Evolutionary conservation across 2,329 filamentous ascomycete species (phyloP).

Genomic region (Dactylellina drechsleri): DNA sequence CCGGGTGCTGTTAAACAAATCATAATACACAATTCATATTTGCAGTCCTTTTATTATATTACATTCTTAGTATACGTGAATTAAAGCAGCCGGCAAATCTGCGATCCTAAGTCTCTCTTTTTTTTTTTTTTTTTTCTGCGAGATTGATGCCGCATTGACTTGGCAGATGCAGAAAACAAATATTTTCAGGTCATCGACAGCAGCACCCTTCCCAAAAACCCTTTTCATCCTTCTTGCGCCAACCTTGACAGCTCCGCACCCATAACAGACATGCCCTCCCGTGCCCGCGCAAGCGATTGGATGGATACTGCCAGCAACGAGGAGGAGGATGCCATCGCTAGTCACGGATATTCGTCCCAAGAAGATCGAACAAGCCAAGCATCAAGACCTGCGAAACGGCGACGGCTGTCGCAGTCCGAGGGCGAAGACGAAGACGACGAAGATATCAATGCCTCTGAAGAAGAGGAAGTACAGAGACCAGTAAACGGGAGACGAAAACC

Average conservation of each 20-base stretch:
- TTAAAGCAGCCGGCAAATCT: slow-evolving; percentile 5
- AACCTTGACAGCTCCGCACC: slow-evolving; percentile 1
- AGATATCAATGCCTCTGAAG: slow-evolving; percentile 25
- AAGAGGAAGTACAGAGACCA: slow-evolving; percentile 48
- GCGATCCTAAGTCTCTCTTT: background rate
- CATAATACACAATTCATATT: too few relatives aligned
- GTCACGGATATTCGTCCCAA: slow-evolving; percentile 33
- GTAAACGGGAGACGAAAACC: slow-evolving; percentile 34
- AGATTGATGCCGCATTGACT: slow-evolving; percentile 10
- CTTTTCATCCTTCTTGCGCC: slow-evolving; percentile 10
- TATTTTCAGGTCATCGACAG: background rate
- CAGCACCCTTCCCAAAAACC: slow-evolving; percentile 1
- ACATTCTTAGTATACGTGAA: too few relatives aligned
- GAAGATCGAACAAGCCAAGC: slow-evolving; percentile 37
- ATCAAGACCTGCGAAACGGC: slow-evolving; percentile 47
- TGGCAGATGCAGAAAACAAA: slow-evolving; percentile 23
- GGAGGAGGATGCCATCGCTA: slow-evolving; percentile 21
- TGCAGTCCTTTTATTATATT: too few relatives aligned
- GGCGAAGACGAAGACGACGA: slow-evolving; percentile 44
- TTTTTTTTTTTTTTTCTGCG: background rate
- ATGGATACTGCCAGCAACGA: slow-evolving; percentile 42
- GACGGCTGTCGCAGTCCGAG: slow-evolving; percentile 44
- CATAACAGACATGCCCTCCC: slow-evolving; percentile 36
- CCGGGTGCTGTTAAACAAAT: too few relatives aligned
- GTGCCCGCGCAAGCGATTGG: slow-evolving; percentile 52